Evolutionary conservation across 2,329 filamentous ascomycete species (phyloP), one percentile per base, ranked within the genome.

Genomic region (Fusarium decemcellulare): DNA sequence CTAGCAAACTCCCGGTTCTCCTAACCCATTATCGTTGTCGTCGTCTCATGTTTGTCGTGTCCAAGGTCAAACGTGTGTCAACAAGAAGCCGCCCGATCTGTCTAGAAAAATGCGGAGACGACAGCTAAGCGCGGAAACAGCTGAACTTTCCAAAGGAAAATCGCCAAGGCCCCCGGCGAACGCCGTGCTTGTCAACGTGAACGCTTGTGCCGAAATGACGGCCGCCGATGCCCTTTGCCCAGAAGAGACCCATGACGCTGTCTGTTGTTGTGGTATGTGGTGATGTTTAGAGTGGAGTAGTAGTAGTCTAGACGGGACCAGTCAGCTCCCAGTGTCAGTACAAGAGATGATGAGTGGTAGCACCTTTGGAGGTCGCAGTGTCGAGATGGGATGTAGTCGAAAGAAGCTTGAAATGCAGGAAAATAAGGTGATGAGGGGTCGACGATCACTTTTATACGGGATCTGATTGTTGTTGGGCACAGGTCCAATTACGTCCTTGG

Each of bases 161-260:
- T 44, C 85, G 79, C 83, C 84, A 87, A 4, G 84, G 84, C 3
- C 85, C 85, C 11, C 83, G 81, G 52, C 80, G 83, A 8, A 86
- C 76, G 47, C 85, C 85, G 66, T 84, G 76, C 11, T 79, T 80
- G 73, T 83, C 80, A 18, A 82, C 83, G 36, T 80, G 78, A 56
- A 87, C 77, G 72, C 78, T 85, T 36, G 85, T 86, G 67, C 85
- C 85, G 67, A 86, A 82, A 71, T 84, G 84, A 36, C 81, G 81
- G 55, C 81, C 81, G 67, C 85, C 85, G 67, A 87, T 56, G 52
- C 76, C 75, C 70, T 84, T 86, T 57, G 77, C 77, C 72, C 82
- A 86, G 76, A 83, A 84, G 60, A 87, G 76, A 61, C 81, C 83
- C 84, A 86, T 87, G 39, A 7, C 76, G 54, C 34, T 32, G 18